Evolutionary conservation across 208 protist genomes (phyloP).

Genomic region (Trypanosoma boissoni): DNA sequence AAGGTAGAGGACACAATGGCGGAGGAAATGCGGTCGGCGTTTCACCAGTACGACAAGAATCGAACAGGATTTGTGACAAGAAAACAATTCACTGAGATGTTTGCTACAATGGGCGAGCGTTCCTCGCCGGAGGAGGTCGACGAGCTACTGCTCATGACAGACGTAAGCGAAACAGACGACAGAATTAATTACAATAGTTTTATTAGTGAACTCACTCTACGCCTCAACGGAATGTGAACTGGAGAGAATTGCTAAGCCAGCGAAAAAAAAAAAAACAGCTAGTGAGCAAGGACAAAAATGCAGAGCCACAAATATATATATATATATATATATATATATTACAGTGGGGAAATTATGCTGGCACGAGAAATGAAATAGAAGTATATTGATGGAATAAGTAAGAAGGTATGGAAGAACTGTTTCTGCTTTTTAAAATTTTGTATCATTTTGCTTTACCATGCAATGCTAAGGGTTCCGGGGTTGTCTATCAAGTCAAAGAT

Average conservation of each 20-base stretch:
- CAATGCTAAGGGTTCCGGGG: too few relatives aligned
- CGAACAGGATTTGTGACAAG: slow-evolving; percentile 72
- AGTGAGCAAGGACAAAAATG: too few relatives aligned
- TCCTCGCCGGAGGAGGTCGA: slow-evolving; percentile 80
- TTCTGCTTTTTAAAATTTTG: too few relatives aligned
- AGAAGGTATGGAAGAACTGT: too few relatives aligned
- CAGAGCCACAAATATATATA: too few relatives aligned
- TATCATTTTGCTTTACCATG: too few relatives aligned
- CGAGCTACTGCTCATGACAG: slow-evolving; percentile 63
- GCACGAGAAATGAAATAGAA: too few relatives aligned
- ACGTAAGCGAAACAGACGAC: slow-evolving; percentile 48
- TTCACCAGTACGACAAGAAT: slow-evolving; percentile 79
- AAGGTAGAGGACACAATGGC: slow-evolving; percentile 41
- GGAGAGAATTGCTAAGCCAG: neutral
- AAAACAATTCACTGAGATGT: slow-evolving; percentile 61
- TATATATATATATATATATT: too few relatives aligned
- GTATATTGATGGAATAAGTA: too few relatives aligned
- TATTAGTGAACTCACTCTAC: slow-evolving; percentile 44
- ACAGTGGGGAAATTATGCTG: too few relatives aligned
- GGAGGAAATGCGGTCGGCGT: slow-evolving; percentile 79
- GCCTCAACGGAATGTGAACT: slow-evolving; percentile 50
- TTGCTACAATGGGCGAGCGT: slow-evolving; percentile 73
- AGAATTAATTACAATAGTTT: slow-evolving; percentile 77
- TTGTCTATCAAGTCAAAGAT: too few relatives aligned
- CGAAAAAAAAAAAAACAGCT: too few relatives aligned